These are phyloP conservation scores for Colletotrichum incanum DNA, from an alignment of 2,329 filamentous ascomycete species.

Conservation along the genomic window DNA sequence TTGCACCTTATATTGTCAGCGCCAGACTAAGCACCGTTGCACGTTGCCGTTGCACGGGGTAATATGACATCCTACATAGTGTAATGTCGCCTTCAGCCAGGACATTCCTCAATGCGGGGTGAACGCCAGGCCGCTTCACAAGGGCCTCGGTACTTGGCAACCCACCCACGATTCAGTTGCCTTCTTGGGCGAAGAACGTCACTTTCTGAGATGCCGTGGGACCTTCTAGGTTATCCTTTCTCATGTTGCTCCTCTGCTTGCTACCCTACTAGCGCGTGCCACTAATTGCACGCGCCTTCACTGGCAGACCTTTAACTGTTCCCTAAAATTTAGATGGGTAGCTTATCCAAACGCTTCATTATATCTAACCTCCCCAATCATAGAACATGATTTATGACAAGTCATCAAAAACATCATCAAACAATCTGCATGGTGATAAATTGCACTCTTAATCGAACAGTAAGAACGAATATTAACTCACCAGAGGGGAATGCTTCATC, in stretches of 20 bases:
- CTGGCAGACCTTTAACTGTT: not conserved
- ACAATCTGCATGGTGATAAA: not conserved
- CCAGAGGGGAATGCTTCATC: not conserved
- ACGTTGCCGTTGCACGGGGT: too few relatives aligned
- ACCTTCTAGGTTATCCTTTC: not conserved
- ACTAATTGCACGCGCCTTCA: not conserved
- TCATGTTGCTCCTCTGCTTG: not conserved
- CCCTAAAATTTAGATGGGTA: not conserved
- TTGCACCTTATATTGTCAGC: slow-evolving; percentile 15
- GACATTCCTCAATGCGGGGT: slow-evolving; percentile 25
- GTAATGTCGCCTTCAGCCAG: not conserved
- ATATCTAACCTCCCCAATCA: not conserved
- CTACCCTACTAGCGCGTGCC: not conserved
- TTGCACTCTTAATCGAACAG: not conserved
- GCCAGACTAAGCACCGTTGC: not conserved
- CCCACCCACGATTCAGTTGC: slow-evolving; percentile 25
- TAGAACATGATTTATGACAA: not conserved
- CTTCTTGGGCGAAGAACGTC: slow-evolving; percentile 13
- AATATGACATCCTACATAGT: not conserved
- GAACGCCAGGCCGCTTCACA: not conserved
- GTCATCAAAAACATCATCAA: not conserved
- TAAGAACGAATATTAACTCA: not conserved
- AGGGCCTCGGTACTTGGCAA: slow-evolving; percentile 25
- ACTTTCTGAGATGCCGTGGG: not conserved
- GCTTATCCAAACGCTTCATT: not conserved